phyloP scores from a whole-genome alignment of 768 basidiomycete genomes.

The Sistotremastrum niveocremeum region DNA sequence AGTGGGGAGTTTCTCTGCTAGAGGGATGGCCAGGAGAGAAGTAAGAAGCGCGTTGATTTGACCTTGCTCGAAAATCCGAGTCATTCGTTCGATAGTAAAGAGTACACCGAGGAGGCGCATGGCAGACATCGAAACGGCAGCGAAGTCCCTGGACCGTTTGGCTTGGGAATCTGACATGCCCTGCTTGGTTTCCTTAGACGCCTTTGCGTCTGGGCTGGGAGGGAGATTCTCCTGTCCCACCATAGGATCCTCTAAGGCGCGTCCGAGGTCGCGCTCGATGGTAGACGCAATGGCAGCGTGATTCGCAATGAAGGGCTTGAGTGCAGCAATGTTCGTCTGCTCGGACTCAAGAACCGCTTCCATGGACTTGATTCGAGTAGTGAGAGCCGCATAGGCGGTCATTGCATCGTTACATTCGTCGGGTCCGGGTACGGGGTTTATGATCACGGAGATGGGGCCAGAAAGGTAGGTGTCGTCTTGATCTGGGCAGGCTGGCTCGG shows the following conservation, averaged over 20 bases:
- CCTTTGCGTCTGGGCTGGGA: constrained; percentile 61
- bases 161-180: constrained; percentile 70
- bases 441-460: constrained; percentile 47
- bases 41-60: constrained; percentile 50
- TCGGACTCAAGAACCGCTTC: constrained; percentile 24
- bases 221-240: constrained; percentile 14
- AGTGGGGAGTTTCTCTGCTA: constrained; percentile 56
- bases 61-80: constrained; percentile 27
- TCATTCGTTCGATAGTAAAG: constrained; percentile 24
- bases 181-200: constrained; percentile 41
- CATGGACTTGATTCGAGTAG: constrained; percentile 42
- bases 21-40: constrained; percentile 56
- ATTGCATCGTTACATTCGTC: constrained; percentile 50
- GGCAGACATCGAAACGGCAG: constrained; percentile 56
- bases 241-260: constrained; percentile 48
- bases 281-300: constrained; percentile 37
- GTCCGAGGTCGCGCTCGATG: constrained; percentile 54
- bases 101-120: constrained; percentile 49
- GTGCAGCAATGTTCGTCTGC: constrained; percentile 54
- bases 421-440: constrained; percentile 33
- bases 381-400: constrained; percentile 43
- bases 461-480: constrained; percentile 49
- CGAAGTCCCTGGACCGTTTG: constrained; percentile 68
- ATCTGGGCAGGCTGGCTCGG: constrained; percentile 63
- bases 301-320: constrained; percentile 53